Percentiles rank a stretch among this genome's conserved stretches.
phyloP scores from a whole-genome alignment of 345 rosid species.

The Populus davidiana region DNA sequence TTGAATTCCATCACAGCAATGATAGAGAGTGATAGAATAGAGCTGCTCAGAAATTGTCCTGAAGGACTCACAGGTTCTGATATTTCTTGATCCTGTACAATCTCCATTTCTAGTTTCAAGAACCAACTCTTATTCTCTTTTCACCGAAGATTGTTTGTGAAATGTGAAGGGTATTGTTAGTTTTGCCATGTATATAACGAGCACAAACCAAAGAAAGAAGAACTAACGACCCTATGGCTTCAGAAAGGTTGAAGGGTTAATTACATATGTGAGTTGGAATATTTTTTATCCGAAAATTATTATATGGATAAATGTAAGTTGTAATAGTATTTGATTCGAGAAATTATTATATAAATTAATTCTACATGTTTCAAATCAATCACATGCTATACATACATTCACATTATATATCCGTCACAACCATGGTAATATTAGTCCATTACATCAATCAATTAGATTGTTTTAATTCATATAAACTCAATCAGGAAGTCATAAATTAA shows the following conservation, averaged over 20 bases:
- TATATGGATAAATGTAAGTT: neutral
- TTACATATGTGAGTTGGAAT: no score
- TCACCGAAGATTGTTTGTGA: neutral
- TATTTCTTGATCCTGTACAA: slow-evolving; percentile 13
- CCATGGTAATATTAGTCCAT: no score
- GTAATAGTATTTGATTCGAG: neutral
- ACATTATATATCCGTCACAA: no score
- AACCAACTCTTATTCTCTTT: neutral
- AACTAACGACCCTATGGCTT: neutral
- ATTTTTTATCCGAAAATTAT: no score
- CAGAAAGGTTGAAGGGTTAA: neutral
- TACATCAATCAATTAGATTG: no score
- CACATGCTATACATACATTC: neutral
- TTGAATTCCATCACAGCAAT: slow-evolving; percentile 27
- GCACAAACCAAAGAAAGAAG: neutral
- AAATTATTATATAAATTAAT: no score
- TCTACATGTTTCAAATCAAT: neutral
- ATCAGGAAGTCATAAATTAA: no score
- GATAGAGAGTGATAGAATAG: slow-evolving; percentile 24
- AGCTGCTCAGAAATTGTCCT: slow-evolving; percentile 32
- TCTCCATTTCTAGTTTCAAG: slow-evolving; percentile 6
- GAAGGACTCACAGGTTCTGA: slow-evolving; percentile 37
- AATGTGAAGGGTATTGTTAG: neutral
- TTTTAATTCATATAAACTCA: no score
- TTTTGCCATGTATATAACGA: neutral